phyloP scores from a whole-genome alignment of 306 rosid genomes.

The Sesbania bispinosa region DNA sequence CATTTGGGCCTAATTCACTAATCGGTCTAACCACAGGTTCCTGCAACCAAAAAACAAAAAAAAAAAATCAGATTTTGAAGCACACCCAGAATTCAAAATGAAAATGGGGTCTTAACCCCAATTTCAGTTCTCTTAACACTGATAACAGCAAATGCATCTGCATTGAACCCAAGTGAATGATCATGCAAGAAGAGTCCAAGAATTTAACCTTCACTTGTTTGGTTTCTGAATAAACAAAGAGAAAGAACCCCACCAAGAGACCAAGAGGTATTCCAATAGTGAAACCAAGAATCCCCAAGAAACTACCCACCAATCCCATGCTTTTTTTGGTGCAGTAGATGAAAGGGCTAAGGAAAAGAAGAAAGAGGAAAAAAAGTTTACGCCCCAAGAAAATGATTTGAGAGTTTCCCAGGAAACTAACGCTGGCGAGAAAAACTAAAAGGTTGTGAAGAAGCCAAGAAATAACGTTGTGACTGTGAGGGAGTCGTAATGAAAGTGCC shows the following conservation, averaged over 20 bases:
- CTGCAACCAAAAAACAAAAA: slow-evolving; percentile 45
- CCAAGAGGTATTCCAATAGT: slow-evolving; percentile 82
- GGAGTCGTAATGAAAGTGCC: slow-evolving; percentile 41
- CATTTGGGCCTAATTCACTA: slow-evolving; percentile 62
- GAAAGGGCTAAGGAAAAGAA: neutral
- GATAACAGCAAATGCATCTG: neutral
- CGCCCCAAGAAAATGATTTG: neutral
- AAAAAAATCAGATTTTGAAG: slow-evolving; percentile 27
- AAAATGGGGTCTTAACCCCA: neutral
- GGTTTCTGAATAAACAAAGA: slow-evolving; percentile 67
- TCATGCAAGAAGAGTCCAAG: neutral
- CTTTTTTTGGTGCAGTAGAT: too few relatives aligned
- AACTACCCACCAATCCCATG: slow-evolving; percentile 73
- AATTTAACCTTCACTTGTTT: slow-evolving; percentile 53
- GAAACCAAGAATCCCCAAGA: slow-evolving; percentile 70
- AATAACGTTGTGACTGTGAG: neutral
- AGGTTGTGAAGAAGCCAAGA: neutral
- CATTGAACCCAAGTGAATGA: neutral
- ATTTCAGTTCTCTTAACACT: neutral
- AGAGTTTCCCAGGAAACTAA: slow-evolving; percentile 9
- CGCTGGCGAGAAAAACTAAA: neutral
- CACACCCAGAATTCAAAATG: slow-evolving; percentile 1
- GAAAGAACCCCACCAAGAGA: slow-evolving; percentile 68
- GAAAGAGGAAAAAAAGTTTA: too few relatives aligned
- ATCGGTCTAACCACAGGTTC: slow-evolving; percentile 62